A percentile compares a stretch with the other conserved stretches of the same genome.
Conservation (phyloP, 495 filamentous ascomycete species). For the Hypoxylon subgilvum region DNA sequence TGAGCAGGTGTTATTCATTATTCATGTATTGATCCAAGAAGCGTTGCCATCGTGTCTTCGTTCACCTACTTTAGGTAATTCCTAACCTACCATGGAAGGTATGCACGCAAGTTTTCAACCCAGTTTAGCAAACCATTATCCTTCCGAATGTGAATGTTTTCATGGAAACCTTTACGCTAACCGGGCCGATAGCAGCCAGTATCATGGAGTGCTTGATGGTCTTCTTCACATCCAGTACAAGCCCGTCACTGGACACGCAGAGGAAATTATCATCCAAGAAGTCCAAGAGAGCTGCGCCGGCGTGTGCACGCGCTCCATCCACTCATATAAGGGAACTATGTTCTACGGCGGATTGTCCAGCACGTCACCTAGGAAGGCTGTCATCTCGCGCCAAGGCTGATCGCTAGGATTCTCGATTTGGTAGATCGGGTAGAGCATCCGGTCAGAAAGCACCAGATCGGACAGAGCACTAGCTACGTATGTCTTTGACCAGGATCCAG, state of each 20-base stretch:
- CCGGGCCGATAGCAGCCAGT: slow-evolving; percentile 42
- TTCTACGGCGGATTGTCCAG: slow-evolving; percentile 52
- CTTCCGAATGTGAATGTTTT: slow-evolving; percentile 52
- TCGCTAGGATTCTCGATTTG: slow-evolving; percentile 63
- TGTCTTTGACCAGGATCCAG: too few relatives aligned
- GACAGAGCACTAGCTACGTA: too few relatives aligned
- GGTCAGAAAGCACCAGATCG: slow-evolving; percentile 10
- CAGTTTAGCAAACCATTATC: slow-evolving; percentile 40
- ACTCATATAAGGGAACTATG: slow-evolving; percentile 54
- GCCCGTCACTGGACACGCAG: slow-evolving; percentile 60
- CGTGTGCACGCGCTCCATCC: slow-evolving; percentile 52
- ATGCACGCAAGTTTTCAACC: too few relatives aligned
- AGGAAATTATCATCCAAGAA: slow-evolving; percentile 60
- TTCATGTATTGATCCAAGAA: too few relatives aligned
- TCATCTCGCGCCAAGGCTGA: slow-evolving; percentile 56
- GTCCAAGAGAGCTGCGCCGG: slow-evolving; percentile 48
- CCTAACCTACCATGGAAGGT: too few relatives aligned
- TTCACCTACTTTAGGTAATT: too few relatives aligned
- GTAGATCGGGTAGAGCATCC: slow-evolving; percentile 50
- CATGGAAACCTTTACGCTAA: slow-evolving; percentile 47
- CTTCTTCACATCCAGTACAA: slow-evolving; percentile 52
- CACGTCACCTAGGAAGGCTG: slow-evolving; percentile 47
- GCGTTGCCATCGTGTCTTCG: too few relatives aligned
- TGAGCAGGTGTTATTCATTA: too few relatives aligned
- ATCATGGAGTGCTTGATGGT: slow-evolving; percentile 53